Conservation (phyloP, 2,329 filamentous ascomycete species). For the Phyllosticta paracitricarpa region DNA sequence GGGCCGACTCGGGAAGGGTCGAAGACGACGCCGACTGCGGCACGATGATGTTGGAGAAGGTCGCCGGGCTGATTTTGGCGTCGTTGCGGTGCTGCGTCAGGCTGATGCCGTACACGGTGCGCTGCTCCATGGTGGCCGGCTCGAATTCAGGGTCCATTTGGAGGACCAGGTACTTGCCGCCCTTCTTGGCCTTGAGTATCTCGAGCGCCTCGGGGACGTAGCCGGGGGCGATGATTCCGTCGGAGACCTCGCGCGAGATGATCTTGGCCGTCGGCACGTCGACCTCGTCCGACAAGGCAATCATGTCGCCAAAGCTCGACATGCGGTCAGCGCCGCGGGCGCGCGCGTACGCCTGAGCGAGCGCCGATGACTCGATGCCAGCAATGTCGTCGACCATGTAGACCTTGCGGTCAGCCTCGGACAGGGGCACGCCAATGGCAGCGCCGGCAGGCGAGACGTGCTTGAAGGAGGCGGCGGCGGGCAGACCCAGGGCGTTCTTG, state of each 20-base stretch:
- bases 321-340: constrained; percentile 94
- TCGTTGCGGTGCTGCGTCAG: constrained; percentile 91
- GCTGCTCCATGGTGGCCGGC: constrained; percentile 63
- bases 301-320: constrained; percentile 96
- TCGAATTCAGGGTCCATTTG: constrained; percentile 86
- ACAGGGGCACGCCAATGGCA: constrained; percentile 82
- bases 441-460: constrained; percentile 96
- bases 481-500: constrained; percentile 74
- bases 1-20: constrained; percentile 65
- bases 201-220: constrained; percentile 79
- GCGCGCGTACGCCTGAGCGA: constrained; percentile 92
- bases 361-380: constrained; percentile 71
- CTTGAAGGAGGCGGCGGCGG: constrained; percentile 93
- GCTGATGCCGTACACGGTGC: constrained; percentile 83
- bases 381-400: constrained; percentile 97
- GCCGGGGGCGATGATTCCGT: constrained; percentile 86
- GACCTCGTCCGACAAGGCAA: constrained; percentile 82
- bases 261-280: constrained; percentile 93
- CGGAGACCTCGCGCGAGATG: constrained; percentile 94
- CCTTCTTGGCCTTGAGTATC: constrained; percentile 96
- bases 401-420: constrained; percentile 82
- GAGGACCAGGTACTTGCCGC: constrained; percentile 88
- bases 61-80: constrained; percentile 69
- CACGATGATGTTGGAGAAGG: constrained; percentile 76
- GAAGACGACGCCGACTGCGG: constrained; percentile 68